phyloP scores from a whole-genome alignment of 495 filamentous ascomycete genomes.

The Halenospora varia region DNA sequence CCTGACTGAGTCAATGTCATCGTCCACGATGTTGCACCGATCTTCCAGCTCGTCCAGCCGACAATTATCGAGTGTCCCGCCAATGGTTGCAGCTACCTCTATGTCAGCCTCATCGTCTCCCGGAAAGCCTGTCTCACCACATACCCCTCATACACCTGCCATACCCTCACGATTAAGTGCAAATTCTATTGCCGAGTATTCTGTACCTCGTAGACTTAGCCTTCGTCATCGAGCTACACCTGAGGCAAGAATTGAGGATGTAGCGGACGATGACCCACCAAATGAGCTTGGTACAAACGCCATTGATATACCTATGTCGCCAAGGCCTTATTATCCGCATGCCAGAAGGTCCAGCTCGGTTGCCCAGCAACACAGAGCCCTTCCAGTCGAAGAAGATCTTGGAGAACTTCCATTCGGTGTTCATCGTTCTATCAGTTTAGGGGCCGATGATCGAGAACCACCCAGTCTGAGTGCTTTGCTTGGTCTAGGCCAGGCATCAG shows the following conservation, averaged over 20 bases:
- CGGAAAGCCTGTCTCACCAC: constrained; percentile 87
- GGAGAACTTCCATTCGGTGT: constrained; percentile 56
- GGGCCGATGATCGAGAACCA: constrained; percentile 60
- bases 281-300: constrained; percentile 56
- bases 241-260: constrained; percentile 23
- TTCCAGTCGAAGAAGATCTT: constrained; percentile 53
- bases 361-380: constrained; percentile 58
- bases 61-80: constrained; percentile 76
- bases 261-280: constrained; percentile 39
- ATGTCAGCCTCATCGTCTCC: constrained; percentile 82
- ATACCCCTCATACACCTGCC: constrained; percentile 91
- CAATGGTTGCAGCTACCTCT: constrained; percentile 78
- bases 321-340: constrained; percentile 54
- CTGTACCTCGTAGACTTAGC: constrained; percentile 32
- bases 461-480: constrained; percentile 54
- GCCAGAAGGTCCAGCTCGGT: constrained; percentile 73
- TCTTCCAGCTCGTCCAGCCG: constrained; percentile 82
- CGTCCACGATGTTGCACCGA: constrained; percentile 75
- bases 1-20: constrained; percentile 84
- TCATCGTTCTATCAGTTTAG: constrained; percentile 74
- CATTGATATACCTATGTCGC: constrained; percentile 81
- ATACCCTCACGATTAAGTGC: constrained; percentile 90
- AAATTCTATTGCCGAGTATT: constrained; percentile 77
- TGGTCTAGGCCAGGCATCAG: constrained; percentile 36
- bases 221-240: constrained; percentile 18